Evolutionary conservation across 73 alveolate genomes (phyloP), one percentile per base, ranked within the genome.

Genomic region (Symbiodinium pilosum): DNA sequence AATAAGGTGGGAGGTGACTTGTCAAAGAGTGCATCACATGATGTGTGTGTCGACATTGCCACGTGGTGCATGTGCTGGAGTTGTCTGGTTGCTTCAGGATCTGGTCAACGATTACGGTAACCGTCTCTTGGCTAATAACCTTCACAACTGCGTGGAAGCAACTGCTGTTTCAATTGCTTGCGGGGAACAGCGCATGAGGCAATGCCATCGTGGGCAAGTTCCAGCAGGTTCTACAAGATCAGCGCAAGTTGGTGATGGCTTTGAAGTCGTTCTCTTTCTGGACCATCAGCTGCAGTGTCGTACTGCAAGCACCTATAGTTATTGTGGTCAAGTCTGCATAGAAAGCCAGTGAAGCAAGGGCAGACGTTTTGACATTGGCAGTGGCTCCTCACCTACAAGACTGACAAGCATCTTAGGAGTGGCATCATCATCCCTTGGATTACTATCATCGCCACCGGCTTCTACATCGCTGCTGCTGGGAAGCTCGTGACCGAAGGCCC

Each of bases 151-250:
- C n/a, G n/a, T n/a, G n/a, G n/a, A n/a, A n/a, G n/a, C n/a, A n/a
- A n/a, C n/a, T n/a, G n/a, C n/a, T n/a, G n/a, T n/a, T n/a, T n/a
- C n/a, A n/a, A n/a, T n/a, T n/a, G n/a, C n/a, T n/a, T 59, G 30
- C 34, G 9, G 77, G n/a, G n/a, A 26, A 20, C 30, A 34, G n/a
- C 8, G n/a, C 85, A 34, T 34, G 44, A 87, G 94, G 94, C 8
- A 87, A 87, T 56, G 84, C 94, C 59, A 87, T 87, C 56, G 94
- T 87, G 94, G 94, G 94, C 24, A 87, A 87, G 41, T 87, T 87
- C 41, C 94, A 87, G 94, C 34, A 56, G 69, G 94, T 87, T 3
- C 64, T 87, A 84, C 84, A 51, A 87, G 94, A 87, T 44, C 94
- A 87, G 44, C 84, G 94, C 54, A 51, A 36, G 30, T 43, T 87